Percentiles rank a stretch among this genome's conserved stretches.
Conservation (phyloP, 257 asterid genomes). For the Petrea volubilis region DNA sequence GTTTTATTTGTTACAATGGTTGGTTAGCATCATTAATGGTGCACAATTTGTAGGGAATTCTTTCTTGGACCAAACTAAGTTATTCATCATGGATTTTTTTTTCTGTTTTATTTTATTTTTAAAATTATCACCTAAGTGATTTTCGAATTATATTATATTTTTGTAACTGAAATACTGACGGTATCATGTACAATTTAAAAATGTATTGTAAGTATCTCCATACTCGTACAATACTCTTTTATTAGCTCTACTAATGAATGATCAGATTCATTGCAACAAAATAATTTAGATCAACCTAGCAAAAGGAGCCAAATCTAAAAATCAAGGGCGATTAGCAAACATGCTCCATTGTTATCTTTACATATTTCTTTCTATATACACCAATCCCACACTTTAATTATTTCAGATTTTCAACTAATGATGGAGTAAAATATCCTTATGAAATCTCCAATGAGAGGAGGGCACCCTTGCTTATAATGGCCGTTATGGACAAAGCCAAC, state of each 20-base stretch:
- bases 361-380: background rate
- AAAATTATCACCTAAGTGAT: too few relatives aligned
- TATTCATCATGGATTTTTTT: background rate
- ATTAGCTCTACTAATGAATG: background rate
- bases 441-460: background rate
- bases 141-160: too few relatives aligned
- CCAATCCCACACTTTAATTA: background rate
- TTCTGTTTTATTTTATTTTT: background rate
- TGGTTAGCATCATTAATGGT: conserved; percentile 1
- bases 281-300: background rate
- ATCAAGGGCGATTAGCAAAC: background rate
- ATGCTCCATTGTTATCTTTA: background rate
- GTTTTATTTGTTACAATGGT: background rate
- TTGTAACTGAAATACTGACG: too few relatives aligned
- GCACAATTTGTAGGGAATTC: background rate
- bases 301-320: conserved; percentile 13
- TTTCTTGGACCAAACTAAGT: background rate
- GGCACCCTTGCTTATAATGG: conserved; percentile 36
- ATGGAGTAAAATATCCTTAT: background rate
- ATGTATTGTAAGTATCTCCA: background rate
- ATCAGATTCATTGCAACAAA: background rate
- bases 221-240: background rate
- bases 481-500: conserved; percentile 33
- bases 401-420: conserved; percentile 18
- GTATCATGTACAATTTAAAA: background rate